phyloP scores from a whole-genome alignment of 1,284 basidiomycete genomes.

The Schizopora paradoxa region DNA sequence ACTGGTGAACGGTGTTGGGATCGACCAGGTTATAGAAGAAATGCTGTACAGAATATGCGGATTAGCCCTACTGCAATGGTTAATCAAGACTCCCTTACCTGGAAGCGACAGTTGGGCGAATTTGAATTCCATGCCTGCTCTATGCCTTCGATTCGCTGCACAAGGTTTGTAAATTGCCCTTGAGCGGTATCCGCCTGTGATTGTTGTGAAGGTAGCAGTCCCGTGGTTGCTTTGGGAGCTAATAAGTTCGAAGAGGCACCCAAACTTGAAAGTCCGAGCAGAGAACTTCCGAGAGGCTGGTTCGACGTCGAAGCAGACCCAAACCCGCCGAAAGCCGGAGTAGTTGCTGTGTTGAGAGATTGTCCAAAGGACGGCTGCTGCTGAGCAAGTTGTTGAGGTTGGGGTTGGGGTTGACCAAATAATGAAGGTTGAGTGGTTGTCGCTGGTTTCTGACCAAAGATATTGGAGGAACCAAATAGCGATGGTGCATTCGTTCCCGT shows the following conservation, averaged over 20 bases:
- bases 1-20: slow-evolving; percentile 61
- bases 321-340: slow-evolving; percentile 20
- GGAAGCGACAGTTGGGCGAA: slow-evolving; percentile 74
- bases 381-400: slow-evolving; percentile 27
- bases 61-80: slow-evolving; percentile 5
- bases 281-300: slow-evolving; percentile 26
- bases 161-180: slow-evolving; percentile 51
- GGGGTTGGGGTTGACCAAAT: slow-evolving; percentile 25
- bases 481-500: slow-evolving; percentile 19
- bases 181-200: slow-evolving; percentile 52
- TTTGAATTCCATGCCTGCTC: slow-evolving; percentile 68
- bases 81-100: slow-evolving; percentile 46
- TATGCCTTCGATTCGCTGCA: slow-evolving; percentile 62
- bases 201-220: slow-evolving; percentile 36
- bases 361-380: slow-evolving; percentile 31
- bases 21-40: slow-evolving; percentile 87
- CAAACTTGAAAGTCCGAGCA: slow-evolving; percentile 24
- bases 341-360: slow-evolving; percentile 28
- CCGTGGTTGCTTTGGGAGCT: slow-evolving; percentile 19
- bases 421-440: slow-evolving; percentile 20
- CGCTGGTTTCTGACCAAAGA: slow-evolving; percentile 30
- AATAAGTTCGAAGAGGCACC: slow-evolving; percentile 25
- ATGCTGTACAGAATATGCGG: slow-evolving; percentile 40
- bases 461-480: slow-evolving; percentile 25
- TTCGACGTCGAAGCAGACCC: slow-evolving; percentile 18